Evolutionary conservation across 202 grass and related monocot genomes (phyloP), one percentile per base, ranked within the genome.

Genomic region (Schoenoplectus triqueter): DNA sequence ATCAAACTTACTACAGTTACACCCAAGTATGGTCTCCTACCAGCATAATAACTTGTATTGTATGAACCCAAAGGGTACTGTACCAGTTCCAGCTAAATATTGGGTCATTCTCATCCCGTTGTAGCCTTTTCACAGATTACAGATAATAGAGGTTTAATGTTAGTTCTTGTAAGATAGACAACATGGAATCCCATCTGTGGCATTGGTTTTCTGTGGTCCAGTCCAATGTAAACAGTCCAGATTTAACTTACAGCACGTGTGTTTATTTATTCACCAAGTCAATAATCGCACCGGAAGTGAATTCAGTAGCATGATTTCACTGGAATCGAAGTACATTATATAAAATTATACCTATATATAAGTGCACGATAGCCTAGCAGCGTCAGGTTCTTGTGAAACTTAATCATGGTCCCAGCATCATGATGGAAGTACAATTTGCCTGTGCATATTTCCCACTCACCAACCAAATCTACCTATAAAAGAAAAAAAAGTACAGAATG

Each of bases 401-500:
- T 44, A 57, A 98, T 90, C 96, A 98, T 98, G 84, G 91, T 98
- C 48, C 96, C 96, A 69, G 96, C 93, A 78, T 98, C 96, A 55
- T 92, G 89, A 63, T 14, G 0, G 55, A 91, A 98, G 21, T 75
- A 1, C 55, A 98, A 41, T 48, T 54, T 66, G 75, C 70, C 10
- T 15, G 95, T 91, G 73, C 90, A 94, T 70, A 98, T 3, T 20
- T 87, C 64, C 96, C 93, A 95, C 2, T 61, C 80, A 3, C 92
- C 95, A 50, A 92, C 87, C 70, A 71, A 86, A 48, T 68, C 89
- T 84, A 64, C 90, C 96, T 98, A 84, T 75, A 1, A 88, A 79
- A n/a, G 69, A 18, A 20, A 73, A 20, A 73, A 39, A 47, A 62
- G 59, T 62, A 62, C 15, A 3, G 42, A 48, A 80, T 80, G 70